Evolutionary conservation across 352 stramenopile genomes (phyloP).

Genomic region (Phytopythium chamaehyphon): DNA sequence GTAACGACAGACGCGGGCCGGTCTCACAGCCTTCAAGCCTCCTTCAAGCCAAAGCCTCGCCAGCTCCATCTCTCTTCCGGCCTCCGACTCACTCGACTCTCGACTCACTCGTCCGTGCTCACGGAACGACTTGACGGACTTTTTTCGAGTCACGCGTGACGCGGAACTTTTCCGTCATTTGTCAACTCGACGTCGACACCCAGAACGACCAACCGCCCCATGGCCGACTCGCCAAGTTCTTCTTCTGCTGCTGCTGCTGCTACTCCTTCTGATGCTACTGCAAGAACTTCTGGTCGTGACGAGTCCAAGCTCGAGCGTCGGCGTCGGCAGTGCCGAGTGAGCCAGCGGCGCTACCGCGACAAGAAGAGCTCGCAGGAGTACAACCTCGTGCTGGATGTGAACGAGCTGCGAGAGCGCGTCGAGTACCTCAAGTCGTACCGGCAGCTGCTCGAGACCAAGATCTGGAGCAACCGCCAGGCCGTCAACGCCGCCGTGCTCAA

Average conservation of each 20-base stretch:
- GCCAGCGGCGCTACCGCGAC: slow-evolving; percentile 67
- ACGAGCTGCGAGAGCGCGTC: slow-evolving; percentile 54
- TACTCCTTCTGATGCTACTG: background rate
- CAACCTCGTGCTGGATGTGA: slow-evolving; percentile 65
- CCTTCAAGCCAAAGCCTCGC: too few species aligned
- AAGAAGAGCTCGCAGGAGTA: slow-evolving; percentile 69
- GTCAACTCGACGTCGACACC: too few species aligned
- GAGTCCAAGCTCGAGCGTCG: slow-evolving; percentile 34
- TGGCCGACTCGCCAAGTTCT: background rate
- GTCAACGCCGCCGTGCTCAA: slow-evolving; percentile 44
- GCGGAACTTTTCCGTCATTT: too few species aligned
- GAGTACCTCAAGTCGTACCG: slow-evolving; percentile 44
- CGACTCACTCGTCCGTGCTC: too few species aligned
- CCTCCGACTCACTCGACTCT: too few species aligned
- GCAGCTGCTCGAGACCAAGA: slow-evolving; percentile 38
- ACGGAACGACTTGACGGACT: too few species aligned
- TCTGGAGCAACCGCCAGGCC: slow-evolving; percentile 39
- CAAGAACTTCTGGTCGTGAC: background rate
- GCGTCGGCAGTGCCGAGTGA: slow-evolving; percentile 68
- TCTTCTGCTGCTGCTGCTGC: background rate
- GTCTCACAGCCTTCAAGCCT: too few species aligned
- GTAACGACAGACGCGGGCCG: too few species aligned
- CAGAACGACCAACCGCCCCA: too few species aligned
- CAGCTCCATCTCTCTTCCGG: too few species aligned
- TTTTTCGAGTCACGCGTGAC: too few species aligned